These are phyloP conservation scores for Aspergillus arachidicola DNA, from an alignment of 2,329 filamentous ascomycete species.

Conservation along the genomic window DNA sequence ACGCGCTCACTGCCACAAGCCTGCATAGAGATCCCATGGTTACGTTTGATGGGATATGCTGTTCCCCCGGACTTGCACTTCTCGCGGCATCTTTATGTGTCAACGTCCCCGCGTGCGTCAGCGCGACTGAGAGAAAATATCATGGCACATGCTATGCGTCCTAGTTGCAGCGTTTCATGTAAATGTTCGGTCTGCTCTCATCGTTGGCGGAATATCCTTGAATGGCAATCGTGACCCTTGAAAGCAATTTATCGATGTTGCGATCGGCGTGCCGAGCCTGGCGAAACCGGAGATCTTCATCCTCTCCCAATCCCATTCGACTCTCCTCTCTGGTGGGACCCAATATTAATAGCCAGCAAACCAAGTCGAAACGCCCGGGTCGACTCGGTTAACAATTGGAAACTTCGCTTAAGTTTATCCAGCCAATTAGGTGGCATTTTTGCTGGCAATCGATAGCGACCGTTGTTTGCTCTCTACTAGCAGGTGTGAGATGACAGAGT, in stretches of 20 bases:
- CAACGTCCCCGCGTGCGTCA: too few relatives aligned
- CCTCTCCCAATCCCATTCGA: not conserved
- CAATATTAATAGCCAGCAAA: not conserved
- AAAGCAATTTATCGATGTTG: not conserved
- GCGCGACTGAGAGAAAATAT: not conserved
- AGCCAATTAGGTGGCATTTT: not conserved
- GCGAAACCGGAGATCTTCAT: not conserved
- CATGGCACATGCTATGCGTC: too few relatives aligned
- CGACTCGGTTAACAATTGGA: not conserved
- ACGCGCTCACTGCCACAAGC: not conserved
- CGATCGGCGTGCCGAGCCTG: not conserved
- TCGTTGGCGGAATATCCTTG: not conserved
- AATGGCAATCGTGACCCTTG: not conserved
- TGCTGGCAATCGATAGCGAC: not conserved
- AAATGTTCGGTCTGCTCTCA: not conserved
- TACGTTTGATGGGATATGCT: not conserved
- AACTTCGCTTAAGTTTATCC: not conserved
- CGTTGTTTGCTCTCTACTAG: not conserved
- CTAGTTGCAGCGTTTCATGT: not conserved
- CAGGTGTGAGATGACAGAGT: not conserved
- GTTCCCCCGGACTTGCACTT: not conserved
- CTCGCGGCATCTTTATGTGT: not conserved
- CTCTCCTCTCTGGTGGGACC: too few relatives aligned
- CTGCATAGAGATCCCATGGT: not conserved
- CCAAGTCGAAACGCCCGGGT: not conserved